These are phyloP conservation scores for Orbilia ellipsospora DNA, from an alignment of 2,329 filamentous ascomycete genomes.

Conservation along the genomic window DNA sequence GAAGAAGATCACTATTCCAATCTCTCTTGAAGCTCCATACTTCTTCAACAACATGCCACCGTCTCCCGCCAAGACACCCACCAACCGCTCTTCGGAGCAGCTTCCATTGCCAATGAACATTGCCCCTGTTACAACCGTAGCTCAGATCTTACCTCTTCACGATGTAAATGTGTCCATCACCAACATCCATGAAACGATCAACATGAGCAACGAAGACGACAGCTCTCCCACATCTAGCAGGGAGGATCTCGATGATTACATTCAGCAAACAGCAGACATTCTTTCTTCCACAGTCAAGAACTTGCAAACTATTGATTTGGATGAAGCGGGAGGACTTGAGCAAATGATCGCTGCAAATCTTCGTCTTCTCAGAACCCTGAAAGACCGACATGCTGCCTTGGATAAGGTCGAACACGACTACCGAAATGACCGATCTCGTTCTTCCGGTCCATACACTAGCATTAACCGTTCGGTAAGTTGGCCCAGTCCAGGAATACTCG, in stretches of 20 bases:
- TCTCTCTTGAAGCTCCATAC: conserved; percentile 30
- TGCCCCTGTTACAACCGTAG: background rate
- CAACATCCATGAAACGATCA: conserved; percentile 26
- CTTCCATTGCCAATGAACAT: conserved; percentile 12
- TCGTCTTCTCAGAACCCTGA: conserved; percentile 46
- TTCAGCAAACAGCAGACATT: conserved; percentile 49
- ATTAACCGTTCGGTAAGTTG: conserved; percentile 42
- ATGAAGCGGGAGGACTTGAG: conserved; percentile 33
- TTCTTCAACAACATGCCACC: conserved; percentile 48
- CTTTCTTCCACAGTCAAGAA: conserved; percentile 45
- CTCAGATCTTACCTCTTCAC: conserved; percentile 35
- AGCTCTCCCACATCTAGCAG: conserved; percentile 33
- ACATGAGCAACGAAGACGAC: conserved; percentile 24
- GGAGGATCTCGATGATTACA: conserved; percentile 47
- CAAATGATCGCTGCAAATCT: conserved; percentile 48
- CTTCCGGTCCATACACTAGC: conserved; percentile 43
- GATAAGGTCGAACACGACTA: conserved; percentile 51
- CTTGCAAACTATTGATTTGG: conserved; percentile 19
- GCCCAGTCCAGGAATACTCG: background rate
- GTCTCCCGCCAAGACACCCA: conserved; percentile 44
- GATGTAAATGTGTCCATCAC: conserved; percentile 47
- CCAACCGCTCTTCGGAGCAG: conserved; percentile 34
- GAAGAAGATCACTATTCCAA: conserved; percentile 43
- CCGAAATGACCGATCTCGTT: conserved; percentile 33
- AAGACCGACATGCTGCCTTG: conserved; percentile 46